Base-by-base conservation (phyloP, 2,329 filamentous ascomycete species). In the Tolypocladium paradoxum region DNA sequence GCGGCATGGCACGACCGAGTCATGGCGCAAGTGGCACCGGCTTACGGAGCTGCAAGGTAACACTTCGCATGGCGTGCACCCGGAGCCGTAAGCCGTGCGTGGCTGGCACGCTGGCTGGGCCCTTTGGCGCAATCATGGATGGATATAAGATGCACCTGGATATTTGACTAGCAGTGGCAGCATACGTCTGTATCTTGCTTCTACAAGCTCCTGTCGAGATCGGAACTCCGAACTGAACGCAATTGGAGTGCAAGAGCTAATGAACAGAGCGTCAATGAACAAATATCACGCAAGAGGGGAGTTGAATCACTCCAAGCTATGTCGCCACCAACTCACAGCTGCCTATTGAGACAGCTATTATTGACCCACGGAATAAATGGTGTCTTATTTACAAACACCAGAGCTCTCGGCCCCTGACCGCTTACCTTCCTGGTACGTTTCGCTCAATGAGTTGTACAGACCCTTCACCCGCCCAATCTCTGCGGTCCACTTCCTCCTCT, bases 401-500 rank as follows among this genome's bases (percentile, higher is more conserved):
- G 73, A 69, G 8, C 70, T 78, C 53, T 70, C 66, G 0, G 68
- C 60, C 0, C 73, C 73, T 0, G 63, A 60, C 40, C 63, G 62
- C 61, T 78, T 79, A 2, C 72, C 71, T 48, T 70, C 68, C 62
- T 79, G 76, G 55, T 79, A 79, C 22, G 70, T 74, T 24, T 72
- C 68, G 16, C 74, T 75, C 46, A 80, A 56, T 4, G 61, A 62
- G 24, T 68, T 68, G 58, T 81, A 81, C 52, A 78, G 51, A 6
- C 52, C 62, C 65, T 80, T 82, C 1, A 81, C 68, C 38, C 76
- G 68, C 22, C 63, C 61, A 16, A 80, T 69, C 62, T 81, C 76
- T 0, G 27, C 55, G 1, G 40, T 54, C 68, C 68, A 75, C 27
- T 58, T 61, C 22, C 56, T 52, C 53, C 58, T 63, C 50, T 73